Evolutionary conservation across 495 filamentous ascomycete species (phyloP).

Genomic region (Aspergillus leporis): DNA sequence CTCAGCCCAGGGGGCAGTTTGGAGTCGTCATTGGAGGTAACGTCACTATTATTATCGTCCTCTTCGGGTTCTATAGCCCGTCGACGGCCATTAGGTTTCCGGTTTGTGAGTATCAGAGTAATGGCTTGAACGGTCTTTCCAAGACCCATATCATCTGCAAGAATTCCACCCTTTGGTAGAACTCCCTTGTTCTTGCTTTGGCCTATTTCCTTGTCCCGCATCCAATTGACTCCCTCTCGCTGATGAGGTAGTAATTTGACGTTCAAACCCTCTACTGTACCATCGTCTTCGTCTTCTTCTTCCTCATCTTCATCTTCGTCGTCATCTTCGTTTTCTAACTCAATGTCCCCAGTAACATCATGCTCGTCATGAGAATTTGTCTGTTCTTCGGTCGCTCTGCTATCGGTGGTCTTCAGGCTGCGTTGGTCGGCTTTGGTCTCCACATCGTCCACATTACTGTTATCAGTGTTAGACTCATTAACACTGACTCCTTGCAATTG

Average conservation of each 20-base stretch:
- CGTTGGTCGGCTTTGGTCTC: conserved; percentile 43
- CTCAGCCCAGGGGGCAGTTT: conserved; percentile 63
- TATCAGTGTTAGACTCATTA: conserved; percentile 29
- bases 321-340: conserved; percentile 36
- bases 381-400: conserved; percentile 8
- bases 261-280: conserved; percentile 76
- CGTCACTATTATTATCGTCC: conserved; percentile 32
- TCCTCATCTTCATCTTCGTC: conserved; percentile 55
- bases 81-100: conserved; percentile 59
- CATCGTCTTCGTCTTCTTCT: conserved; percentile 69
- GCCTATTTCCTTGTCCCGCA: conserved; percentile 85
- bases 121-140: conserved; percentile 93
- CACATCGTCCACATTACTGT: conserved; percentile 32
- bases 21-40: conserved; percentile 45
- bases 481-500: conserved; percentile 63
- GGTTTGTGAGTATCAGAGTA: conserved; percentile 80
- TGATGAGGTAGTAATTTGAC: conserved; percentile 91
- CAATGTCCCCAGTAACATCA: conserved; percentile 19
- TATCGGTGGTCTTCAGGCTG: conserved; percentile 47
- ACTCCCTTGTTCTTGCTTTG: conserved; percentile 71
- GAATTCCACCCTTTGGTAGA: conserved; percentile 81
- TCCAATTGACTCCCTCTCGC: conserved; percentile 88
- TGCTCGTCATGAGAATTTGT: conserved; percentile 21
- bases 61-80: conserved; percentile 20
- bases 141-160: conserved; percentile 92